Evolutionary conservation across 768 basidiomycete species (phyloP), one percentile per base, ranked within the genome.

Genomic region (Agrocybe chaxingu): DNA sequence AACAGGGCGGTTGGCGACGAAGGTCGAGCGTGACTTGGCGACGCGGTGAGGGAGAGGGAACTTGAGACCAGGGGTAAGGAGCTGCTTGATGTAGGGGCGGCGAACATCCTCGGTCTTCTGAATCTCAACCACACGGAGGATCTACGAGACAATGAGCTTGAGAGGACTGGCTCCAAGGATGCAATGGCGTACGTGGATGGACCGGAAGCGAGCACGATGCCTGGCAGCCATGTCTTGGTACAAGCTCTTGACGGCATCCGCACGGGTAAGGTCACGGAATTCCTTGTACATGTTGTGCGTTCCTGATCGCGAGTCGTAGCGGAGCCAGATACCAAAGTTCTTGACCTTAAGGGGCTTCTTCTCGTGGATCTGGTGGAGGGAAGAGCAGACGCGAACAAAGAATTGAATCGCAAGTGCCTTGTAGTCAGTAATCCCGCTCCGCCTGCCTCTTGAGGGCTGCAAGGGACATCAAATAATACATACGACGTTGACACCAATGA

Each of bases 221-320:
- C 95, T 83, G 56, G 97, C 94, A 64, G 97, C 92, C 96, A 99
- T 98, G 75, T 98, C 96, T 77, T 98, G 96, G 84, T 98, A 98
- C 70, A 98, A 73, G 62, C 86, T 80, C 81, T 90, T 94, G 69
- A 98, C 97, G 51, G 97, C 96, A 68, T 92, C 95, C 53, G 92
- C 87, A 57, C 97, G 87, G 61, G 80, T 80, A 62, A 99, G 87
- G 63, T 98, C 96, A 66, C 94, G 92, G 89, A 92, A 98, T 73
- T 92, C 89, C 84, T 95, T 95, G 89, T 97, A 97, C 94, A 98
- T 96, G 85, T 99, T 99, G 87, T 98, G 97, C 41, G 97, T 99
- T 57, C 97, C 97, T 45, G 95, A 97, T 63, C 96, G 93, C 48
- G 96, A 98, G 76, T 99, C 97, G 75, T 99, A 99, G 62, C 96